A percentile compares a stretch with the other conserved stretches of the same genome.
phyloP scores from a whole-genome alignment of 352 stramenopile species.

The Phytophthora vignae region DNA sequence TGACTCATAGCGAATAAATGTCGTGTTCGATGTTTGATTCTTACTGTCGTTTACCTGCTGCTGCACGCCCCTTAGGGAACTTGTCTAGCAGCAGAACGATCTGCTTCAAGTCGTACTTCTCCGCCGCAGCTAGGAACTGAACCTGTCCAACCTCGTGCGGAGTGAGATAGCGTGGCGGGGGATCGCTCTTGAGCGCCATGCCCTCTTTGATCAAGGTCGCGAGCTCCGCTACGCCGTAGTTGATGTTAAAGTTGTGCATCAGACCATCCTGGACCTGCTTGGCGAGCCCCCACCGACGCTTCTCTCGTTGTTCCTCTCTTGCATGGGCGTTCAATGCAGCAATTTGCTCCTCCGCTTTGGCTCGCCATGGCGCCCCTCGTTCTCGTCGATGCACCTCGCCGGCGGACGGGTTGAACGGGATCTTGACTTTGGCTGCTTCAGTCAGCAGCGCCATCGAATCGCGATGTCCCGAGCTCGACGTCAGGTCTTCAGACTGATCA shows the following conservation, averaged over 20 bases:
- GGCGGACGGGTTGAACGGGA: conserved; percentile 65
- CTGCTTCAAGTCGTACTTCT: conserved; percentile 85
- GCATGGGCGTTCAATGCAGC: conserved; percentile 49
- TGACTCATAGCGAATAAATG: conserved; percentile 23
- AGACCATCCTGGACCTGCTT: conserved; percentile 80
- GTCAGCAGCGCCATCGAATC: conserved; percentile 32
- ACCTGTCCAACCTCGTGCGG: conserved; percentile 62
- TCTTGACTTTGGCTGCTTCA: conserved; percentile 40
- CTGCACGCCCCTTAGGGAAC: conserved; percentile 64
- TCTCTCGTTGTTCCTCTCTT: conserved; percentile 68
- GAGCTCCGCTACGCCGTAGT: conserved; percentile 76
- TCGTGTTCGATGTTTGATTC: not conserved
- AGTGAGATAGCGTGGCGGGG: conserved; percentile 36
- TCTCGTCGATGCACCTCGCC: conserved; percentile 74
- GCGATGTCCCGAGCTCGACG: conserved; percentile 10
- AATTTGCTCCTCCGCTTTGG: conserved; percentile 52
- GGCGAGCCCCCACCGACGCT: conserved; percentile 72
- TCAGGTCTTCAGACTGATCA: conserved; percentile 2
- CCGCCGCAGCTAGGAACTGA: conserved; percentile 68
- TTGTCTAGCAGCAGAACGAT: conserved; percentile 69
- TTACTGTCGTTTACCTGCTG: conserved; percentile 28
- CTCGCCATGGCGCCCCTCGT: conserved; percentile 57
- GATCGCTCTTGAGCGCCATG: conserved; percentile 45
- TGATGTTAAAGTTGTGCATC: conserved; percentile 75
- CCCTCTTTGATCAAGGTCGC: conserved; percentile 69